Conservation (phyloP, 371 early-diverging fungal species). For the Dinochytrium kinnereticum region DNA sequence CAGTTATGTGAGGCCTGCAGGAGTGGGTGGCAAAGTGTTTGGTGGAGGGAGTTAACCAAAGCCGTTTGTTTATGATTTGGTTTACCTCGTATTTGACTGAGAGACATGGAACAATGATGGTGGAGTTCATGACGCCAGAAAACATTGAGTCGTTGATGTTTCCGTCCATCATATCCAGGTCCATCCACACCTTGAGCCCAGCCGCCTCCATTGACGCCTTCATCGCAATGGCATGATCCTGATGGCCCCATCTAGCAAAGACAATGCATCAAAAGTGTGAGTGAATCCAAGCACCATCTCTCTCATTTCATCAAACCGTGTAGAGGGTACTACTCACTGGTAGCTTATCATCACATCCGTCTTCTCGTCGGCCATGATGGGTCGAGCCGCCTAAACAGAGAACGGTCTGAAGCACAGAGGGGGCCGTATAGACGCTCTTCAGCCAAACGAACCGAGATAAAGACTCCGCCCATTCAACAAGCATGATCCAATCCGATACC, state of each 20-base stretch:
- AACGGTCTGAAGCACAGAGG: no score
- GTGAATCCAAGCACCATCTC: no score
- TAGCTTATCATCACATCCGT: constrained; percentile 15
- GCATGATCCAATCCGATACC: no score
- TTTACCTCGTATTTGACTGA: constrained; percentile 20
- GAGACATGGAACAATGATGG: constrained; percentile 17
- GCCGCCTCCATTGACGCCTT: neutral
- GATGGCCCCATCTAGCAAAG: constrained; percentile 17
- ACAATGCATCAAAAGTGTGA: no score
- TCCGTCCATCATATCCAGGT: constrained; percentile 14
- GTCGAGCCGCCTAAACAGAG: no score
- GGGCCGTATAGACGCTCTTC: no score
- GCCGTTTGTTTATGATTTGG: neutral
- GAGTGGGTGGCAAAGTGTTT: neutral
- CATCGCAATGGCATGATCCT: constrained; percentile 5
- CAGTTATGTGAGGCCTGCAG: constrained; percentile 28
- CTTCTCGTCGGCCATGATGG: neutral
- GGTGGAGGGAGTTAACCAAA: neutral
- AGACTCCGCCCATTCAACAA: no score
- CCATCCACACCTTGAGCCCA: constrained; percentile 20
- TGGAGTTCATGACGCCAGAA: constrained; percentile 12
- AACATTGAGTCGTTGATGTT: constrained; percentile 25
- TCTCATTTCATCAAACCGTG: neutral
- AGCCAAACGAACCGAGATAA: no score
- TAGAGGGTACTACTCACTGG: neutral